Base-by-base conservation (phyloP, 352 stramenopile genomes). In the Phytopythium boreale region DNA sequence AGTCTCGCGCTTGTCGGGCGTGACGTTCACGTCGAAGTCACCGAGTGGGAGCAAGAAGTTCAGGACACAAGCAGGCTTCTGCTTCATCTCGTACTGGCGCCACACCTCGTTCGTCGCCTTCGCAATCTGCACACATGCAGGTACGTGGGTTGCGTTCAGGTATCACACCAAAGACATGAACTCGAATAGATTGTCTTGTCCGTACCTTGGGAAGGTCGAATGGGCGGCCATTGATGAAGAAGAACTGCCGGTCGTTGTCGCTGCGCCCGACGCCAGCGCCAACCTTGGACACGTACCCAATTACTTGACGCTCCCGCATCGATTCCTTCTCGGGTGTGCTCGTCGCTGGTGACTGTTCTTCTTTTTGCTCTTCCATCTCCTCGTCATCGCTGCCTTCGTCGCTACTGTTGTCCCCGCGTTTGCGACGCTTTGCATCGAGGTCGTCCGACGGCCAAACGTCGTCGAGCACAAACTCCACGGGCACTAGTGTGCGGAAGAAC, bases 11-110 rank as follows among this genome's bases (percentile, higher is more conserved):
- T 99, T 99, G 82, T 99, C 96, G 1, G 97, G 97, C 26, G 94
- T 97, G 24, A 99, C 73, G 75, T 99, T 99, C 37, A 99, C 88
- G 67, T 99, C 97, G 66, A 97, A 98, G 24, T 88, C 80, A 29
- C 85, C 70, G 14, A 89, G 77, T 12, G 94, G 94, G 8, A 99
- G 63, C 22, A 77, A 74, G 22, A 99, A 90, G 69, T 96, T 84
- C 17, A 99, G 70, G 15, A 99, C 83, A 59, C 95, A 97, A 0
- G 95, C 95, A 6, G 97, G 97, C 61, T 98, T 97, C 47, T 98
- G 88, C 65, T 96, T 97, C 80, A 90, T 88, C 63, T 94, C 82
- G 53, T 83, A 93, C 69, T 94, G 75, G 14, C 83, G 68, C 97
- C 97, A 99, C 6, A 98, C 86, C 66, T 98, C 90, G 61, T 95